These are phyloP conservation scores for Fusarium xyrophilum DNA, from an alignment of 2,329 filamentous ascomycete genomes.

Conservation along the genomic window DNA sequence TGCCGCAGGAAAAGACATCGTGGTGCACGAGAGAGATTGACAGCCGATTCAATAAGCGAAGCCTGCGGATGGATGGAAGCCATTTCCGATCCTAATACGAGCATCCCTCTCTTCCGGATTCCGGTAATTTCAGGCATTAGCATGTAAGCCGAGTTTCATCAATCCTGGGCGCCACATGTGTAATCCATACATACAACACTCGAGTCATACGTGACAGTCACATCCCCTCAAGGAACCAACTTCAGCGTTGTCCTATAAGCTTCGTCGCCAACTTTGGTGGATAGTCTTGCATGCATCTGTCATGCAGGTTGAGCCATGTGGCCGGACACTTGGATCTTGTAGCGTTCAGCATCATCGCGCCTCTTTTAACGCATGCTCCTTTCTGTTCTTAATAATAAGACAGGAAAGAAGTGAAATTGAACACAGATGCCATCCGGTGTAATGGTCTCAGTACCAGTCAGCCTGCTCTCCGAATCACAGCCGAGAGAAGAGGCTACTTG, in stretches of 20 bases:
- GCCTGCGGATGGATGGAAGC: conserved; percentile 28
- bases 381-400: conserved; percentile 4
- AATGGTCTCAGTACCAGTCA: conserved; percentile 35
- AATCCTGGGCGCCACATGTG: conserved; percentile 32
- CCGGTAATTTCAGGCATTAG: conserved; percentile 15
- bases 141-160: conserved; percentile 20
- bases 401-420: conserved; percentile 18
- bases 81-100: conserved; percentile 16
- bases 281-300: conserved; percentile 1
- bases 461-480: conserved; percentile 32
- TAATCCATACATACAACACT: conserved; percentile 19
- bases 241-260: not conserved
- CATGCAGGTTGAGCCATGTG: conserved; percentile 3
- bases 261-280: not conserved
- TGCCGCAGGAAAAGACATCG: conserved; percentile 34
- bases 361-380: not conserved
- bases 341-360: not conserved
- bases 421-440: conserved; percentile 32
- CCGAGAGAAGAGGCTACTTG: conserved; percentile 30
- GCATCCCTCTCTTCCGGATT: conserved; percentile 19
- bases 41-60: conserved; percentile 35
- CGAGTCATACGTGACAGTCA: not conserved
- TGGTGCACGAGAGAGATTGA: conserved; percentile 18
- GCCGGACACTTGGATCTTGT: not conserved
- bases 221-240: not conserved